A percentile compares a stretch with the other conserved stretches of the same genome.
Evolutionary conservation across 73 alveolate species (phyloP).

Genomic region (Stentor coeruleus): DNA sequence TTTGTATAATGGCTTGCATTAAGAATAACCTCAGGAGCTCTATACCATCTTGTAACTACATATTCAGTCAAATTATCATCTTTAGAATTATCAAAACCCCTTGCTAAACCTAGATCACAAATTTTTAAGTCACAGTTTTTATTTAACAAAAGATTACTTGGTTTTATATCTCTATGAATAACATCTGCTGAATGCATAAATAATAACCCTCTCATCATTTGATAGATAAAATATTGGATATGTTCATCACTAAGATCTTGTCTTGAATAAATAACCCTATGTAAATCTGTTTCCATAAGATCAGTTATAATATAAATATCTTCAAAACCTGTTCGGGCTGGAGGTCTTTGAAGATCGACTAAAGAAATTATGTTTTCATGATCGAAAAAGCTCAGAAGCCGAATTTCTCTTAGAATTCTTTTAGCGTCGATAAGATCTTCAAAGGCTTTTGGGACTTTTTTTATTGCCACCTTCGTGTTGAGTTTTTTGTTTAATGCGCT

Average conservation of each 20-base stretch:
- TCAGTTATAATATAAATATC: constrained; percentile 73
- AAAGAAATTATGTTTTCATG: constrained; percentile 64
- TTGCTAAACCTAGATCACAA: constrained; percentile 41
- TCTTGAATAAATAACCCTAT: constrained; percentile 56
- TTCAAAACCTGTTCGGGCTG: constrained; percentile 37
- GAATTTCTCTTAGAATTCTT: constrained; percentile 82
- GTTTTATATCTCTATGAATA: constrained; percentile 62
- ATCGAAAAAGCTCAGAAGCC: constrained; percentile 67
- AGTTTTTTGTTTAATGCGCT: neutral
- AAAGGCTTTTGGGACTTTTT: constrained; percentile 3
- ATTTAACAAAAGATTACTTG: constrained; percentile 35
- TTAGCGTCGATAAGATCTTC: constrained; percentile 82
- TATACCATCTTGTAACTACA: constrained; percentile 59
- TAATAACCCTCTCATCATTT: constrained; percentile 71
- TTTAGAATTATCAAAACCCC: constrained; percentile 12
- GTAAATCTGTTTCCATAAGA: constrained; percentile 76
- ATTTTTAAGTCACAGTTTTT: constrained; percentile 42
- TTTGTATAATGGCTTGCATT: constrained; percentile 54
- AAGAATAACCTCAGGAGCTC: constrained; percentile 73
- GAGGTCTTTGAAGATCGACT: constrained; percentile 36
- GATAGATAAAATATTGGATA: constrained; percentile 65
- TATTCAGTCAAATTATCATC: constrained; percentile 45
- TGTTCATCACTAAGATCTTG: constrained; percentile 69
- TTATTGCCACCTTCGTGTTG: neutral
- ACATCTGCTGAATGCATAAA: constrained; percentile 79